phyloP scores from a whole-genome alignment of 257 asterid genomes.

The Solanum tarijense region DNA sequence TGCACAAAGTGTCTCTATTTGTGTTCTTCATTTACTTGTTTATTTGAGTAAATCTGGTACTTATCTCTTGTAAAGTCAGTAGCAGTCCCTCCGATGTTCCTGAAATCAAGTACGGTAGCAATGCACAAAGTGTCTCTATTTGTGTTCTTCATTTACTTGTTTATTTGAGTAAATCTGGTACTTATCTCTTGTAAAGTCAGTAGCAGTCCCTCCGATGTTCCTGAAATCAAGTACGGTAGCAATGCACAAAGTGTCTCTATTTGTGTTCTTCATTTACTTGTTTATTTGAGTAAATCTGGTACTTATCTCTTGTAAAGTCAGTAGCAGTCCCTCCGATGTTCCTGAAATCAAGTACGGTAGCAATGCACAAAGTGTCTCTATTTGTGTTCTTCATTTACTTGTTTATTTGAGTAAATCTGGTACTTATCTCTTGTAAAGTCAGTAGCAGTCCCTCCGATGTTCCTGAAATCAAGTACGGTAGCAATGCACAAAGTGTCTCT shows the following conservation, averaged over 20 bases:
- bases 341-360: no score
- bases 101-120: no score
- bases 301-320: no score
- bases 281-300: no score
- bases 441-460: conserved; percentile 19
- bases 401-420: not conserved
- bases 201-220: no score
- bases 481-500: not conserved
- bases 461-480: no score
- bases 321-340: no score
- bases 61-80: conserved; percentile 34
- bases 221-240: no score
- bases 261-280: no score
- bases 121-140: not conserved
- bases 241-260: no score
- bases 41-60: not conserved
- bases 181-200: no score
- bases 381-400: not conserved
- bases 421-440: conserved; percentile 26
- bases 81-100: conserved; percentile 8
- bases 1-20: not conserved
- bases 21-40: not conserved
- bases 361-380: not conserved
- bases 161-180: no score
- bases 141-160: not conserved